These are phyloP conservation scores for Corinectria fuckeliana DNA, from an alignment of 2,329 filamentous ascomycete species.

Conservation along the genomic window DNA sequence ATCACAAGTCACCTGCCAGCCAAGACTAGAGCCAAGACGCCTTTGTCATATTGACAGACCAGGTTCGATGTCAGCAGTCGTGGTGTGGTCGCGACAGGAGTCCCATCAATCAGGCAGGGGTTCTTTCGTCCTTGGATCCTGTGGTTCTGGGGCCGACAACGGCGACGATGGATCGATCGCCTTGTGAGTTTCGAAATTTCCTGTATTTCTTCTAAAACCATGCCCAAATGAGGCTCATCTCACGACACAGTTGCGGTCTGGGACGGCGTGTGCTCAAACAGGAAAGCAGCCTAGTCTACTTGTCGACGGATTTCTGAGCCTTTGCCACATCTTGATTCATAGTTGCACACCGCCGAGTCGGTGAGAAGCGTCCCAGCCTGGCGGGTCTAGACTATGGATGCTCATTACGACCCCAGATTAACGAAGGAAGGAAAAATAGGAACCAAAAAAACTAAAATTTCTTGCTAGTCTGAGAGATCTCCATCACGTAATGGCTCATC, in stretches of 20 bases:
- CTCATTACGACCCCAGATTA: slow-evolving; percentile 28
- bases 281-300: slow-evolving; percentile 1
- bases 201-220: neutral
- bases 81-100: slow-evolving; percentile 3
- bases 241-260: slow-evolving; percentile 15
- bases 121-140: neutral
- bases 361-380: slow-evolving; percentile 23
- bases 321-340: slow-evolving; percentile 33
- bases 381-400: slow-evolving; percentile 8
- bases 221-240: slow-evolving; percentile 16
- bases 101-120: slow-evolving; percentile 4
- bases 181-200: neutral
- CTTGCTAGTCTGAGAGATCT: slow-evolving; percentile 21
- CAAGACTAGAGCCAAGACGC: neutral
- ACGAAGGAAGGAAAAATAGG: slow-evolving; percentile 23
- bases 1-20: slow-evolving; percentile 1
- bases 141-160: neutral
- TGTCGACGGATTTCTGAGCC: slow-evolving; percentile 15
- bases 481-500: slow-evolving; percentile 13
- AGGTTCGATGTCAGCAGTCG: slow-evolving; percentile 1
- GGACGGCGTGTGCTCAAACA: slow-evolving; percentile 17
- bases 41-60: slow-evolving; percentile 3
- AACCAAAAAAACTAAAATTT: slow-evolving; percentile 23
- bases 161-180: neutral
- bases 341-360: slow-evolving; percentile 29